Evolutionary conservation across 2,329 filamentous ascomycete species (phyloP), one percentile per base, ranked within the genome.

Genomic region (Ascochyta rabiei): DNA sequence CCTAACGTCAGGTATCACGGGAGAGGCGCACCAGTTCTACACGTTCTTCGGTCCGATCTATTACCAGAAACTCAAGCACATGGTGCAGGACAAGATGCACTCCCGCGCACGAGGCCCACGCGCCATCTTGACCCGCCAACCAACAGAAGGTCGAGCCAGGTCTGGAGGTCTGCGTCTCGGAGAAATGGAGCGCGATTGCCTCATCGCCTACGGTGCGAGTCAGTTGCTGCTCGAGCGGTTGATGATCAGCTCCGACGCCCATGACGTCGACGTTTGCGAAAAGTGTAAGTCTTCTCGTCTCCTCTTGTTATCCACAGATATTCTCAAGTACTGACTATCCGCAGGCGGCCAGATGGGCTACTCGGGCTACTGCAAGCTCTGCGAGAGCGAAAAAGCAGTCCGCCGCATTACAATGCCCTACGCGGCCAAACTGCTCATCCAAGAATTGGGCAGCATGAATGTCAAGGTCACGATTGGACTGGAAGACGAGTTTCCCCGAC

Each of bases 61-160:
- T 81, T 99, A 99, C 81, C 95, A 99, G 81, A 96, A 96, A 64
- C 86, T 99, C 62, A 99, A 99, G 84, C 95, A 99, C 83, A 99
- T 99, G 95, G 95, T 99, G 4, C 93, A 98, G 76, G 95, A 99
- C 75, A 99, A 99, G 80, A 98, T 99, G 95, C 95, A 99, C 78
- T 93, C 91, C 28, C 91, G 95, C 58, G 88, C 93, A 2, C 88
- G 91, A 13, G 96, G 96, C 0, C 96, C 95, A 0, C 85, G 90
- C 12, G 93, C 93, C 23, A 95, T 96, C 61, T 82, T 99, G 23
- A 99, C 95, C 0, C 87, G 95, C 9, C 95, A 99, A 75, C 95
- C 95, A 0, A 99, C 93, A 0, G 95, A 99, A 79, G 95, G 95
- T 81, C 87, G 95, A 67, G 96, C 93, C 8, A 82, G 93, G 53